These are phyloP conservation scores for Linnemannia schmuckeri DNA, from an alignment of 192 early-diverging fungal species.

Conservation along the genomic window DNA sequence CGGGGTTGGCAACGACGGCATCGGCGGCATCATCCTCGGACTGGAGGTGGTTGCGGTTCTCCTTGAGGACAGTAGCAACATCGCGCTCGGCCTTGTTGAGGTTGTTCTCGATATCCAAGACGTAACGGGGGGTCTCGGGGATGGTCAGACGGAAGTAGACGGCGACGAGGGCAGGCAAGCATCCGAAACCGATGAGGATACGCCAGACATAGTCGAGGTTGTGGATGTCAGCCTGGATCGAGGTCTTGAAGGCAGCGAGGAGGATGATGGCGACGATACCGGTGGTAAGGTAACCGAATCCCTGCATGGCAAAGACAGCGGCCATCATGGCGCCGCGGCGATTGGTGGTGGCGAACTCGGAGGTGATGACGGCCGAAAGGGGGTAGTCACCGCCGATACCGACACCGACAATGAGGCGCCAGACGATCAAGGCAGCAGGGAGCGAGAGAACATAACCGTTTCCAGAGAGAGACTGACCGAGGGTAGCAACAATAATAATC, in stretches of 20 bases:
- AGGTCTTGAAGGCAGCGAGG: slow-evolving; percentile 79
- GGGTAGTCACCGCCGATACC: slow-evolving; percentile 98
- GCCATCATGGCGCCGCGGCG: slow-evolving; percentile 87
- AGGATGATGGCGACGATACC: slow-evolving; percentile 82
- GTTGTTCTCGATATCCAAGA: slow-evolving; percentile 53
- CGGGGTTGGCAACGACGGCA: slow-evolving; percentile 24
- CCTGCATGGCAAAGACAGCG: slow-evolving; percentile 93
- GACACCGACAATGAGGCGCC: slow-evolving; percentile 93
- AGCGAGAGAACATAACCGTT: slow-evolving; percentile 78
- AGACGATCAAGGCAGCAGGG: slow-evolving; percentile 83
- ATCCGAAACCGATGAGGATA: slow-evolving; percentile 85
- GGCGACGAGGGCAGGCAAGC: slow-evolving; percentile 84
- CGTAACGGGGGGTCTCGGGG: slow-evolving; percentile 93
- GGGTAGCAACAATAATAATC: slow-evolving; percentile 89
- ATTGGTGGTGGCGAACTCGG: slow-evolving; percentile 87
- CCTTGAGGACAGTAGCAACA: slow-evolving; percentile 40
- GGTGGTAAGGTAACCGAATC: slow-evolving; percentile 89
- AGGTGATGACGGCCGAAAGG: slow-evolving; percentile 91
- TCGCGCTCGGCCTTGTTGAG: slow-evolving; percentile 48
- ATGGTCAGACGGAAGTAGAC: slow-evolving; percentile 94
- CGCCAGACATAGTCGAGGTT: slow-evolving; percentile 95
- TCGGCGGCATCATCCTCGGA: slow-evolving; percentile 44
- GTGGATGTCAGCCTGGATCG: slow-evolving; percentile 73
- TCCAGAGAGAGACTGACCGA: slow-evolving; percentile 82
- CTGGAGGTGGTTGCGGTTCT: slow-evolving; percentile 45